phyloP scores from a whole-genome alignment of 495 filamentous ascomycete genomes.

The Stereocaulon alpinum region DNA sequence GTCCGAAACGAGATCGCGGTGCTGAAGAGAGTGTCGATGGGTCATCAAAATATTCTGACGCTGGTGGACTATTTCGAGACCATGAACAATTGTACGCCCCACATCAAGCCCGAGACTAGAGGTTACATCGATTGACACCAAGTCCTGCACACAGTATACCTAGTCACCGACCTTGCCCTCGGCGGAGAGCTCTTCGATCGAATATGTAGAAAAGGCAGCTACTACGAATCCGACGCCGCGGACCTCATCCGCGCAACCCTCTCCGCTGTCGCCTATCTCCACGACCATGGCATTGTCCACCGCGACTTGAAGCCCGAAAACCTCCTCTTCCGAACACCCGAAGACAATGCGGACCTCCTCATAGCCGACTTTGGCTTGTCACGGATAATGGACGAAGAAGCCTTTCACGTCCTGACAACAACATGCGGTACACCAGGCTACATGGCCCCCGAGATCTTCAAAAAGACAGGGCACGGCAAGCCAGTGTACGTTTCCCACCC shows the following conservation, averaged over 20 bases:
- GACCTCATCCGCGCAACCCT: constrained; percentile 90
- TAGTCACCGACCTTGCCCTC: constrained; percentile 93
- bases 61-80: constrained; percentile 99
- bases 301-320: constrained; percentile 59
- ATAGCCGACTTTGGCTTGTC: constrained; percentile 95
- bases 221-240: constrained; percentile 94
- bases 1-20: constrained; percentile 98
- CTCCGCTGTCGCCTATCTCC: constrained; percentile 94
- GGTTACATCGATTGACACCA: not conserved
- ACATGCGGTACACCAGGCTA: constrained; percentile 97
- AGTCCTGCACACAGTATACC: constrained; percentile 54
- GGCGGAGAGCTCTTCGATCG: constrained; percentile 97
- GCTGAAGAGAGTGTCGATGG: constrained; percentile 92
- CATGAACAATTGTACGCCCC: constrained; percentile 76
- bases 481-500: constrained; percentile 48
- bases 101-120: not conserved
- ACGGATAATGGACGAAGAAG: constrained; percentile 97
- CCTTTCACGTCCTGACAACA: constrained; percentile 94
- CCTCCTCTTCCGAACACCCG: constrained; percentile 44
- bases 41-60: constrained; percentile 94
- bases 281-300: constrained; percentile 97
- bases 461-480: constrained; percentile 69
- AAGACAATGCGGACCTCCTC: constrained; percentile 57
- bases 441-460: constrained; percentile 81
- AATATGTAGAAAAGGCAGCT: constrained; percentile 95